Base-by-base conservation (phyloP, 1,139 yeast genomes). In the Hanseniaspora uvarum region DNA sequence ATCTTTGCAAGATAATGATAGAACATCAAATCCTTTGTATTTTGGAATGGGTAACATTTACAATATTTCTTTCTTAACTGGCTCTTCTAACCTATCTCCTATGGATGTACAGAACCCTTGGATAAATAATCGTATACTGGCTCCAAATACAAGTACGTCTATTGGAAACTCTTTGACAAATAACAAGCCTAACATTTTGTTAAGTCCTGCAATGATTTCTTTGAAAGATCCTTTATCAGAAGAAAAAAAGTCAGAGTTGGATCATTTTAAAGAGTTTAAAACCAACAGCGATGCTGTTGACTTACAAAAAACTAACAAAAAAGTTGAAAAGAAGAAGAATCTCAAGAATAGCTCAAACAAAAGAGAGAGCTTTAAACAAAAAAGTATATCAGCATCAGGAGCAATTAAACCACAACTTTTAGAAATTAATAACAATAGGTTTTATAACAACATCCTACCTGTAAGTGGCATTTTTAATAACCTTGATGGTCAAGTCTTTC, bases 331-430 rank as follows among this genome's bases (percentile, higher is more conserved):
- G 23, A 40, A 26, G 8, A 40, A 40, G 16, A 26, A 26, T n/a
- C 21, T 1, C 23, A 11, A 26, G 26, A 26, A 10, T 14, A 40
- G 33, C 16, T 23, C 31, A 16, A 16, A 14, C 21, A 40, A 40
- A 28, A 40, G 31, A 16, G 26, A 28, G 16, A 40, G 7, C 3
- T 11, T 14, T 8, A 26, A n/a, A 24, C 19, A 28, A 28, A 40
- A 40, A 18, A 40, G 21, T 8, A 40, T 40, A 12, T 40, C 45
- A 4, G 45, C 45, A 36, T 19, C 33, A 7, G 41, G 41, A 23
- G 28, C 19, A 11, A 46, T 46, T 4, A 37, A 37, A 21, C 51
- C 51, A 8, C 51, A 46, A 28, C 26, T 46, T 11, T 24, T 46
- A 12, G 45, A 40, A 12, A 16, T 40, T 26, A 23, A 40, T 14